phyloP scores from a whole-genome alignment of 257 asterid genomes.

The Gardenia jasminoides region DNA sequence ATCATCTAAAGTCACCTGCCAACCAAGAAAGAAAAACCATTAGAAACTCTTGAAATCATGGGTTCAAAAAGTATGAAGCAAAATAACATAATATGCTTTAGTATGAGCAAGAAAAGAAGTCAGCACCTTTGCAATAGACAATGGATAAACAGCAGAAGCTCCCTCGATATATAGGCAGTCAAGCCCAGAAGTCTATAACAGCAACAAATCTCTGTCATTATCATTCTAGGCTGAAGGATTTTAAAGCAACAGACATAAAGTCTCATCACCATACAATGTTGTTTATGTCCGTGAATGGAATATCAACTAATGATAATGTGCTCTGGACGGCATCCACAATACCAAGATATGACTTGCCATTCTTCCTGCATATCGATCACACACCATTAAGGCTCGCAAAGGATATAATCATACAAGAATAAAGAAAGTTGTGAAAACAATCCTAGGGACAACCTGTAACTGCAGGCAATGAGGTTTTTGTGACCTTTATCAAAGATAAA shows the following conservation, averaged over 20 bases:
- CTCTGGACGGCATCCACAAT: constrained; percentile 61
- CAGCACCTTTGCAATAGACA: constrained; percentile 79
- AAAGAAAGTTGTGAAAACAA: not conserved
- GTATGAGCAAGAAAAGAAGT: constrained; percentile 4
- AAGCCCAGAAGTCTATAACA: constrained; percentile 59
- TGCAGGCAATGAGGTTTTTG: constrained; percentile 70
- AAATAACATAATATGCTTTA: constrained; percentile 2
- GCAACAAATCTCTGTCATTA: constrained; percentile 14
- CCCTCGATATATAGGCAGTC: constrained; percentile 76
- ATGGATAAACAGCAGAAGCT: constrained; percentile 80
- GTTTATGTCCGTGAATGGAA: constrained; percentile 78
- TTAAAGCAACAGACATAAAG: not conserved
- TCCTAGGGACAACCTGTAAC: constrained; percentile 58
- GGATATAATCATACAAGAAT: not conserved
- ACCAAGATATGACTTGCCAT: constrained; percentile 84
- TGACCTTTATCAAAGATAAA: constrained; percentile 48
- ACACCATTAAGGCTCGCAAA: not conserved
- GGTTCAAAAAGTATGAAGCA: constrained; percentile 20
- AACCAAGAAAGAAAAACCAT: constrained; percentile 22
- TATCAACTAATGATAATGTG: constrained; percentile 51
- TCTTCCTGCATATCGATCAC: constrained; percentile 54
- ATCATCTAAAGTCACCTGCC: constrained; percentile 72
- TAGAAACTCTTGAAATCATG: not conserved
- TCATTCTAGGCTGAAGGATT: constrained; percentile 1
- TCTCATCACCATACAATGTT: constrained; percentile 52